Conservation (phyloP, 495 filamentous ascomycete species). For the Tricharina praecox region DNA sequence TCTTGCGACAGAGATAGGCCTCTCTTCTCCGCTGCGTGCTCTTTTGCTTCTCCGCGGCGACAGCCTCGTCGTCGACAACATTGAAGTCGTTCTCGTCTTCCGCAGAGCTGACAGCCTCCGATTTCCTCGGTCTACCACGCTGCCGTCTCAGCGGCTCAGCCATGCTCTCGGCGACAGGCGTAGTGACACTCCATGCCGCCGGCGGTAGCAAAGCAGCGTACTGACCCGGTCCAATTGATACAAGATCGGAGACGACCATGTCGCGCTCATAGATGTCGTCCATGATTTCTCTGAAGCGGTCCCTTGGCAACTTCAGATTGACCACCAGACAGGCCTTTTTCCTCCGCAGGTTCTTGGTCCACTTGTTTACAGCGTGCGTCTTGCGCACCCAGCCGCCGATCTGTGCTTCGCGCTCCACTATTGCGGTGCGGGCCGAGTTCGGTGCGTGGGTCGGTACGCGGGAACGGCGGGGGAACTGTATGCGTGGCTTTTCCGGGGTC, state of each 20-base stretch:
- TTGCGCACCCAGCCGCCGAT: background rate
- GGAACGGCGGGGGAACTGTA: background rate
- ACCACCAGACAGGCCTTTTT: background rate
- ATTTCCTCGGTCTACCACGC: constrained; percentile 1
- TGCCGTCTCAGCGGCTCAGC: background rate
- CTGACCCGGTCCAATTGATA: background rate
- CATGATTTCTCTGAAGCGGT: background rate
- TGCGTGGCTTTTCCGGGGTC: background rate
- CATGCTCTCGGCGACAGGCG: no score
- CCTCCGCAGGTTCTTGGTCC: constrained; percentile 1
- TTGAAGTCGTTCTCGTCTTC: no score
- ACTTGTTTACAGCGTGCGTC: background rate
- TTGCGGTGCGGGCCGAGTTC: background rate
- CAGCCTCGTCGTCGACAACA: background rate
- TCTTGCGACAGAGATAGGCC: background rate
- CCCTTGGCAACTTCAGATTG: background rate
- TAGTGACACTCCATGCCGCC: background rate
- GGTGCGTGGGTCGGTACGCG: background rate
- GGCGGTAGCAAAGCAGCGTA: background rate
- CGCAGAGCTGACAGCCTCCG: background rate
- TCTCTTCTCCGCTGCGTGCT: background rate
- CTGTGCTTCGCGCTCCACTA: background rate
- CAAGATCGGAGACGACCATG: background rate
- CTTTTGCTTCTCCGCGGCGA: background rate
- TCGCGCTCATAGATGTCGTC: background rate